These are phyloP conservation scores for Pythium myriotylum DNA, from an alignment of 352 stramenopile genomes.

Conservation along the genomic window DNA sequence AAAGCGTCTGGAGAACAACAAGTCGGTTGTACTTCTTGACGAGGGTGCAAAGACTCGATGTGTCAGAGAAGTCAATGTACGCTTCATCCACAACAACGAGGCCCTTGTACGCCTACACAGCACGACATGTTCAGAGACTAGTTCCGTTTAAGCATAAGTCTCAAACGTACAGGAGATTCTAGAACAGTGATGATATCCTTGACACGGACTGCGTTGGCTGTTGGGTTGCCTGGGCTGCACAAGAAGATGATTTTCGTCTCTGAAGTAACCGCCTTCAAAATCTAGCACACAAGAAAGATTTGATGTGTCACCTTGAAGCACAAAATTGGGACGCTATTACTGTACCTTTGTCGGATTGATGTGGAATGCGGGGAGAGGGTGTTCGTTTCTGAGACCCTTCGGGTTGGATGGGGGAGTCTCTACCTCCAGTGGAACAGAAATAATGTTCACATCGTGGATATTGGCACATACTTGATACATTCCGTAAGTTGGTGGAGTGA, in stretches of 20 bases:
- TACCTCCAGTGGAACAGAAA: constrained; percentile 91
- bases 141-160: too few species aligned
- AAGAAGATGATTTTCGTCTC: constrained; percentile 97
- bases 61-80: constrained; percentile 96
- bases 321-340: too few species aligned
- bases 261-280: constrained; percentile 86
- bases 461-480: constrained; percentile 99
- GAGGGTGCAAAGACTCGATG: constrained; percentile 79
- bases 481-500: constrained; percentile 97
- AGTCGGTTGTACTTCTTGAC: constrained; percentile 93
- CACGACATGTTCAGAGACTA: background rate
- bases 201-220: constrained; percentile 92
- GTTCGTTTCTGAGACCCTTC: constrained; percentile 59
- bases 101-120: constrained; percentile 73
- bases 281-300: constrained; percentile 42
- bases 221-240: constrained; percentile 98
- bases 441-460: constrained; percentile 97
- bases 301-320: background rate
- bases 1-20: constrained; percentile 98
- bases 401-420: constrained; percentile 57
- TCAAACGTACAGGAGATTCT: constrained; percentile 54
- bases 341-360: constrained; percentile 75
- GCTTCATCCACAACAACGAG: constrained; percentile 99
- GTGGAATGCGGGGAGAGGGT: constrained; percentile 74
- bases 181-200: constrained; percentile 91